Base-by-base conservation (phyloP, 2,329 filamentous ascomycete genomes). In the Ophiostoma sp. region DNA sequence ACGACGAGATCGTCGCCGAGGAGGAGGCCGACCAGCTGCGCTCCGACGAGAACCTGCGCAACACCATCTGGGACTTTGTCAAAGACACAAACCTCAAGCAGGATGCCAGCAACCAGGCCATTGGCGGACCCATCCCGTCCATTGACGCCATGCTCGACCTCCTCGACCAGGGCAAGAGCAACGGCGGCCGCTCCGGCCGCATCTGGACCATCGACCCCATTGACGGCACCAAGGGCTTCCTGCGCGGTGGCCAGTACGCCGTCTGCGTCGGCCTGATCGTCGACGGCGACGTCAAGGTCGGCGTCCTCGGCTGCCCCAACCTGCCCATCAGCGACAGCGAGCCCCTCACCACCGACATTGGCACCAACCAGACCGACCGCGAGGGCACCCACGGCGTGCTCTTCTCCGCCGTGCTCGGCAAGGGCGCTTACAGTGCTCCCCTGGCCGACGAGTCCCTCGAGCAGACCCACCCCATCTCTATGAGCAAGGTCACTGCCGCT, bases 201-300 rank as follows among this genome's bases (percentile, higher is more conserved):
- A 92, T 98, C 78, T 99, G 95, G 95, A 91, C 94, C 55, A 88
- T 99, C 69, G 95, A 99, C 79, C 95, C 95, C 70, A 97, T 99
- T 71, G 95, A 99, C 78, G 95, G 95, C 73, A 99, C 95, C 67
- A 97, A 97, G 81, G 96, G 95, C 42, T 99, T 99, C 81, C 83
- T 99, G 70, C 87, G 96, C 71, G 95, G 95, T 67, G 96, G 93
- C 52, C 95, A 99, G 81, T 99, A 99, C 77, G 96, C 95, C 68
- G 93, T 99, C 67, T 97, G 94, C 77, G 85, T 99, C 5, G 95
- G 87, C 47, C 83, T 99, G 74, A 89, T 99, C 81, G 91, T 96
- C 41, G 93, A 98, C 75, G 95, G 94, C 67, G 87, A 96, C 74
- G 93, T 98, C 74, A 92, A 93, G 77, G 92, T 97, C 71, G 95